Evolutionary conservation across 2,329 filamentous ascomycete species (phyloP), one percentile per base, ranked within the genome.

Genomic region (Fusarium luffae): DNA sequence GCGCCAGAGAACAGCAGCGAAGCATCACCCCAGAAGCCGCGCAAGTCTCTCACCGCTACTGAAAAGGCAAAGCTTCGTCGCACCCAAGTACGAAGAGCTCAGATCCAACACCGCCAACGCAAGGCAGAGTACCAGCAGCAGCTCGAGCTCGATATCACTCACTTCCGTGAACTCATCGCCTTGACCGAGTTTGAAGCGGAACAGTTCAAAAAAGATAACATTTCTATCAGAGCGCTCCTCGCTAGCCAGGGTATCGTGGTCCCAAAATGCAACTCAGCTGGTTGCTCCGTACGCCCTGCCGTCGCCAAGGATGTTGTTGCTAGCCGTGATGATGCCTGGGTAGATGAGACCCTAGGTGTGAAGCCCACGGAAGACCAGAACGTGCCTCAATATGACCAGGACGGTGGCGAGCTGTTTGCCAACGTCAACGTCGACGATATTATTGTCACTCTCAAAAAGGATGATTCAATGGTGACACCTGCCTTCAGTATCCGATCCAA

Each of bases 41-140:
- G 51, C 42, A 74, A 74, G 63, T 54, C 64, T 40, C 56, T 70
- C 6, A 64, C 69, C 4, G 65, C 71, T 40, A 70, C 76, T 70
- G 79, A 82, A 55, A 86, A 85, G 74, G 78, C 83, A 23, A 80
- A 83, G 71, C 65, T 79, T 18, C 83, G 86, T 7, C 82, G 86
- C 1, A 82, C 82, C 5, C 86, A 88, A 66, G 85, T 88, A 54
- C 78, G 85, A 4, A 81, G 80, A 23, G 86, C 86, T 3, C 86
- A 88, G 79, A 82, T 84, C 40, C 82, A 86, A 73, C 86, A 88
- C 70, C 85, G 86, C 18, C 83, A 85, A 74, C 84, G 86, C 72
- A 88, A 87, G 72, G 85, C 83, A 52, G 83, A 87, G 74, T 86
- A 88, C 73, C 81, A 85, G 66, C 83, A 82, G 71, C 79, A 87